Evolutionary conservation across 1,284 basidiomycete genomes (phyloP), one percentile per base, ranked within the genome.

Genomic region (Ceratobasidium sp.): DNA sequence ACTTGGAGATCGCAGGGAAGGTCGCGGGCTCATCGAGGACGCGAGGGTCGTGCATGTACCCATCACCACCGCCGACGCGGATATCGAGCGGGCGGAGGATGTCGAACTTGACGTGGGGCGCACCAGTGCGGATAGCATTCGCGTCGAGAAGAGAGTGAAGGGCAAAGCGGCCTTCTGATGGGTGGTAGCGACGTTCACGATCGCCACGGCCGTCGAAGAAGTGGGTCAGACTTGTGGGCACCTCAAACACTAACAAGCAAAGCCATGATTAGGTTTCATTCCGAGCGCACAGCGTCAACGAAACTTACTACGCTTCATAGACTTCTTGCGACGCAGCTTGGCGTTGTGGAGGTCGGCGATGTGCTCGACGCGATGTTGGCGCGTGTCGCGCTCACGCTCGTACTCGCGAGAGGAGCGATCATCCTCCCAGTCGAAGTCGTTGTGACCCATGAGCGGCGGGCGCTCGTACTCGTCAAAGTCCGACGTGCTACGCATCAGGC

Each of bases 261-360:
- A 23, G n/a, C n/a, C 58, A 26, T 44, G 30, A 70, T 58, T 59
- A 57, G n/a, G 59, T 70, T 59, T 58, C 21, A 30, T 13, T 9
- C n/a, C 41, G 21, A 30, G 23, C n/a, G 52, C 23, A 43, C 11
- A n/a, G 38, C 49, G 9, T 43, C 14, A 49, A n/a, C 1, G 43
- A 49, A 46, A 70, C 67, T 59, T 70, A 70, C 67, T 59, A 30
- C 55, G 67, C 44, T 70, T 70, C 9, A 70, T 46, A 44, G 67
- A 70, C 55, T 70, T 70, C 41, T 55, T 41, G 21, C 43, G 67
- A n/a, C 67, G 67, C 2, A 70, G 67, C 44, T 59, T 70, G 18
- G 67, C 32, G 54, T 43, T 58, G 55, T 26, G 41, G 26, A n/a
- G 1, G 21, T 70, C 67, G 55, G 58, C 38, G 44, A 59, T 55